Percentiles rank a stretch among this genome's conserved stretches.
phyloP scores from a whole-genome alignment of 2,329 filamentous ascomycete species.

The Beauveria scarabaeidicola region DNA sequence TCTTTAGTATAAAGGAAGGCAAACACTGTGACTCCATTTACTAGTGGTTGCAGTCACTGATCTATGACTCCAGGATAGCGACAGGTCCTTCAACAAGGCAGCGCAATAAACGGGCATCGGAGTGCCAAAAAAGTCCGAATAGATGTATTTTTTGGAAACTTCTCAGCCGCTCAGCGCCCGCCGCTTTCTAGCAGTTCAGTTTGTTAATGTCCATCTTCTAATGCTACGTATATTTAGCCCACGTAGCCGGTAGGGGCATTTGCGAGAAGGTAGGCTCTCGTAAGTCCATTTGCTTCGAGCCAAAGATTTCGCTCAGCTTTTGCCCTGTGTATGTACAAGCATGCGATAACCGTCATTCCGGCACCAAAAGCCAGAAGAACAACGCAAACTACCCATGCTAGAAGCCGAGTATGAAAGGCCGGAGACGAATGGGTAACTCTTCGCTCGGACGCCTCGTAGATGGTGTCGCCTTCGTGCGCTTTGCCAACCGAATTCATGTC shows the following conservation, averaged over 20 bases:
- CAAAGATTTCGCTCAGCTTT: conserved; percentile 10
- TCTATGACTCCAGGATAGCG: no score
- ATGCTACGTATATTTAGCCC: neutral
- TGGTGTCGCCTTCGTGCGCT: neutral
- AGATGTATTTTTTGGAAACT: neutral
- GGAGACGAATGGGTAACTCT: neutral
- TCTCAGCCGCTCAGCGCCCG: neutral
- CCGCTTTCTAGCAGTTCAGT: no score
- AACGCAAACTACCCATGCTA: neutral
- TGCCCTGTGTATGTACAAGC: neutral
- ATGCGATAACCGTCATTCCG: neutral
- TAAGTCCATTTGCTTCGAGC: conserved; percentile 21
- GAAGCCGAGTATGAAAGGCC: neutral
- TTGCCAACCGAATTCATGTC: neutral
- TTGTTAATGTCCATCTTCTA: no score
- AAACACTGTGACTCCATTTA: no score
- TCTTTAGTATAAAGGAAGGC: no score
- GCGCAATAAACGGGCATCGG: no score
- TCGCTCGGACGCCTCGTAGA: neutral
- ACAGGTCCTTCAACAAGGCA: no score
- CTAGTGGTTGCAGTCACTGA: no score
- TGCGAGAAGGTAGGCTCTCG: conserved; percentile 22
- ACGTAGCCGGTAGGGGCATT: neutral
- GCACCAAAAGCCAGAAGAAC: neutral
- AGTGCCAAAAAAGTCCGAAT: no score